Base-by-base conservation (phyloP, 306 rosid species). In the Cucurbita moschata region DNA sequence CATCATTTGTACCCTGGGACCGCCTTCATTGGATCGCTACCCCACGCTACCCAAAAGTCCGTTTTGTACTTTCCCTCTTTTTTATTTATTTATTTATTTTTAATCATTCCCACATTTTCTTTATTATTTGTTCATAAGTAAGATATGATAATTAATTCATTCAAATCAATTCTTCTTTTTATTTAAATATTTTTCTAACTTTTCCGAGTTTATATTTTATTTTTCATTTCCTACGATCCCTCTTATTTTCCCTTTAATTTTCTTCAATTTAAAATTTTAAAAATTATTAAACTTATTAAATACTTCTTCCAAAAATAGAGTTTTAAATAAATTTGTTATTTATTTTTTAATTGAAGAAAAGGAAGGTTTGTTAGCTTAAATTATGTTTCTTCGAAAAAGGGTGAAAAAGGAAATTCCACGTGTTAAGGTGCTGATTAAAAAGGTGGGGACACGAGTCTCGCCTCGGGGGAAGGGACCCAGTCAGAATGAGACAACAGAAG, bases 1-100 rank as follows among this genome's bases (percentile, higher is more conserved):
- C 72, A 66, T 66, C 10, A 66, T 66, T 44, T 44, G 18, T 66
- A 75, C 39, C 50, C 8, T 10, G 51, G 77, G 75, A 69, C 82
- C 80, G 26, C 10, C 37, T 7, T 21, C 19, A 55, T 4, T 58
- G 81, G 82, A 77, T 75, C 82, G 18, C 40, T 43, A 44, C 72
- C 72, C 71, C 72, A 66, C 72, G 54, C 55, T 66, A 66, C 54
- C 50, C 16, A 63, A 64, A 42, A 65, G n/a, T 11, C 52, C n/a
- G 52, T 66, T 66, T 66, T 66, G 72, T 66, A 66, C 72, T 66
- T 65, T 37, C 8, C 4, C 1, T 15, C 26, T 14, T 62, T 62
- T 49, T 13, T 11, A 12, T 26, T 26, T 26, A 26, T 26, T 26
- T 26, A 6, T 49, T 49, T 49, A 49, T 49, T 14, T 64, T 64